Evolutionary conservation across 441 rosid species (phyloP).

Genomic region (Hypseocharis bilobata): DNA sequence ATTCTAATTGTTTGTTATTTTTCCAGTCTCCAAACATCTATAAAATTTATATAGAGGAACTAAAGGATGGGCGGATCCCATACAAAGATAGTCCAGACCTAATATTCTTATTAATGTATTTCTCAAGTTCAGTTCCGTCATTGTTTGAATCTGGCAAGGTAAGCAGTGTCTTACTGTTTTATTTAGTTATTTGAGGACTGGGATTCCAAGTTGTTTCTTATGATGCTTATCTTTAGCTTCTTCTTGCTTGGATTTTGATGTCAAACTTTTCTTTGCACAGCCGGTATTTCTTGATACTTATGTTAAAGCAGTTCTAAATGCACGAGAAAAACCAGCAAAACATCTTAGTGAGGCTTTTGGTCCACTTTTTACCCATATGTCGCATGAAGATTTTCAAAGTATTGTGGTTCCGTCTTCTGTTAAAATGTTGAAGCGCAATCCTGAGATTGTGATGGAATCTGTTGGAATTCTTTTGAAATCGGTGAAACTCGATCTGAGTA

Average conservation of each 20-base stretch:
- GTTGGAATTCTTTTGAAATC: slow-evolving; percentile 60
- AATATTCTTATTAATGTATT: slow-evolving; percentile 56
- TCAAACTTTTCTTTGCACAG: slow-evolving; percentile 42
- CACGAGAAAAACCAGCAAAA: slow-evolving; percentile 62
- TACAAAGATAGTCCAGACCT: slow-evolving; percentile 67
- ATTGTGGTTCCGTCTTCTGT: slow-evolving; percentile 65
- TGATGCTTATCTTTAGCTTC: slow-evolving; percentile 5
- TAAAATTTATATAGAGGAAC: slow-evolving; percentile 51
- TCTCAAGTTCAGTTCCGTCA: slow-evolving; percentile 39
- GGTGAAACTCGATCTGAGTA: slow-evolving; percentile 79
- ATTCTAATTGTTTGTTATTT: slow-evolving; percentile 18
- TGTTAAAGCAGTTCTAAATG: slow-evolving; percentile 70
- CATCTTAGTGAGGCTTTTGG: slow-evolving; percentile 56
- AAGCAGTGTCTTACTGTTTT: slow-evolving; percentile 8
- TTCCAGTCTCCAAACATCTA: slow-evolving; percentile 53
- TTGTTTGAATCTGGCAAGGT: slow-evolving; percentile 65
- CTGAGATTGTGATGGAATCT: slow-evolving; percentile 85
- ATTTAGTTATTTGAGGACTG: background rate
- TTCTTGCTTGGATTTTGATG: slow-evolving; percentile 12
- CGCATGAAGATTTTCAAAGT: slow-evolving; percentile 75
- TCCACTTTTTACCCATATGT: slow-evolving; percentile 52
- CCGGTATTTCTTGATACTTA: slow-evolving; percentile 64
- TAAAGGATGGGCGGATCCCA: slow-evolving; percentile 59
- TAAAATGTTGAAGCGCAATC: slow-evolving; percentile 96
- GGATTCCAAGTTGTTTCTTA: background rate